A percentile compares a stretch with the other conserved stretches of the same genome.
Evolutionary conservation across 2,329 filamentous ascomycete species (phyloP).

Genomic region (Fusarium agapanthi): DNA sequence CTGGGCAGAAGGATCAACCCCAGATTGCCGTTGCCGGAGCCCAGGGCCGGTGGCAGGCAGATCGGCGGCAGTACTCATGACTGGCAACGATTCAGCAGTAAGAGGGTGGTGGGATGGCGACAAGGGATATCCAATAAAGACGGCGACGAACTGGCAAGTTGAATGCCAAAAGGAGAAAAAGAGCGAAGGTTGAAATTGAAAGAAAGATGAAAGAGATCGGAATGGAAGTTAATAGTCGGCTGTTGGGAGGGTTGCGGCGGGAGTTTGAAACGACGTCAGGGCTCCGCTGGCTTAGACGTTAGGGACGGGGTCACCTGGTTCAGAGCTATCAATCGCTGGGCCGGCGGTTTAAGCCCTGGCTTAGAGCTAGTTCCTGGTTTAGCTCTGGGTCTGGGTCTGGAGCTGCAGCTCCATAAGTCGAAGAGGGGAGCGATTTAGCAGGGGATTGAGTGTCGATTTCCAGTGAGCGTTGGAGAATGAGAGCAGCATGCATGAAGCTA

Average conservation of each 20-base stretch:
- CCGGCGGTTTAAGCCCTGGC: slow-evolving; percentile 11
- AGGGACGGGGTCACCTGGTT: slow-evolving; percentile 25
- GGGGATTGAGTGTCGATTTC: slow-evolving; percentile 12
- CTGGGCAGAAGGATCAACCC: slow-evolving; percentile 24
- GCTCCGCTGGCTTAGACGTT: slow-evolving; percentile 36
- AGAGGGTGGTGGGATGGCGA: background rate
- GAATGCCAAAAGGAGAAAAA: background rate
- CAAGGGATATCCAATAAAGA: background rate
- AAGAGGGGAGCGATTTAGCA: slow-evolving; percentile 18
- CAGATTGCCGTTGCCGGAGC: slow-evolving; percentile 44
- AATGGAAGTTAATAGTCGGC: slow-evolving; percentile 16
- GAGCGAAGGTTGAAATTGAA: background rate
- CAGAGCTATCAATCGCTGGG: slow-evolving; percentile 4
- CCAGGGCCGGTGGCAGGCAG: slow-evolving; percentile 36
- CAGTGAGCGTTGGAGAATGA: slow-evolving; percentile 3
- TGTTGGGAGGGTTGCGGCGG: slow-evolving; percentile 24
- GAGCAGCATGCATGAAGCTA: slow-evolving; percentile 21
- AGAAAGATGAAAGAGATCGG: slow-evolving; percentile 18
- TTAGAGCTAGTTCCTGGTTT: slow-evolving; percentile 1
- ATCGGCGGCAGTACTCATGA: slow-evolving; percentile 47
- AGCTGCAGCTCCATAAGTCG: slow-evolving; percentile 19
- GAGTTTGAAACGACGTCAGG: slow-evolving; percentile 41
- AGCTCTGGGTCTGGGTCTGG: background rate
- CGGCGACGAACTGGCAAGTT: background rate
- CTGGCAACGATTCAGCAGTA: slow-evolving; percentile 12